A percentile compares a stretch with the other conserved stretches of the same genome.
These are phyloP conservation scores for Dothiorella sarmentorum DNA, from an alignment of 2,329 filamentous ascomycete species.

Conservation along the genomic window DNA sequence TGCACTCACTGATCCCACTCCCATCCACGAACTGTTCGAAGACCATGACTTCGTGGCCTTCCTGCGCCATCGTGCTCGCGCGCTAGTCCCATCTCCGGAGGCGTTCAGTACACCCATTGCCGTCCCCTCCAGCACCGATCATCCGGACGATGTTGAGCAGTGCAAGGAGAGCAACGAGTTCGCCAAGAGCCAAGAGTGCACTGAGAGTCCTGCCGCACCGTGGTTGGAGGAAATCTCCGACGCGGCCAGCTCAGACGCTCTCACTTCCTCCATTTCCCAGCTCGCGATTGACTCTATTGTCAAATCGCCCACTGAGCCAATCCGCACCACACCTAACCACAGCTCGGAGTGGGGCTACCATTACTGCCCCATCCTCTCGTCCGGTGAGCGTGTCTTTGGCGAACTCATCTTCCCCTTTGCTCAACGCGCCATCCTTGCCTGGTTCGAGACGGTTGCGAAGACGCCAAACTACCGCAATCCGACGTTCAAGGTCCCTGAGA, in stretches of 20 bases:
- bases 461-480: constrained; percentile 7
- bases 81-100: background rate
- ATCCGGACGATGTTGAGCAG: background rate
- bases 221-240: background rate
- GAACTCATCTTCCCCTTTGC: constrained; percentile 4
- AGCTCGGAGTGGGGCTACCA: constrained; percentile 14
- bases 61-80: constrained; percentile 10
- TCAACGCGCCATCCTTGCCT: background rate
- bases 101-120: constrained; percentile 4
- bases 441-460: constrained; percentile 7
- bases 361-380: constrained; percentile 12
- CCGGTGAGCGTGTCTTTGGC: background rate
- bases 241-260: background rate
- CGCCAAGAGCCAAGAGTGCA: background rate
- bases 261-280: constrained; percentile 3
- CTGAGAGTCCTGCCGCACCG: background rate
- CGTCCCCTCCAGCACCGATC: background rate
- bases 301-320: background rate
- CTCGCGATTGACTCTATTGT: background rate
- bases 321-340: background rate
- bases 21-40: background rate
- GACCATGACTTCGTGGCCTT: constrained; percentile 3
- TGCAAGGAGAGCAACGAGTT: background rate
- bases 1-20: constrained; percentile 5
- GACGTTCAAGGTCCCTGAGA: background rate